These are phyloP conservation scores for Diaporthe destruens DNA, from an alignment of 2,329 filamentous ascomycete genomes.

Conservation along the genomic window DNA sequence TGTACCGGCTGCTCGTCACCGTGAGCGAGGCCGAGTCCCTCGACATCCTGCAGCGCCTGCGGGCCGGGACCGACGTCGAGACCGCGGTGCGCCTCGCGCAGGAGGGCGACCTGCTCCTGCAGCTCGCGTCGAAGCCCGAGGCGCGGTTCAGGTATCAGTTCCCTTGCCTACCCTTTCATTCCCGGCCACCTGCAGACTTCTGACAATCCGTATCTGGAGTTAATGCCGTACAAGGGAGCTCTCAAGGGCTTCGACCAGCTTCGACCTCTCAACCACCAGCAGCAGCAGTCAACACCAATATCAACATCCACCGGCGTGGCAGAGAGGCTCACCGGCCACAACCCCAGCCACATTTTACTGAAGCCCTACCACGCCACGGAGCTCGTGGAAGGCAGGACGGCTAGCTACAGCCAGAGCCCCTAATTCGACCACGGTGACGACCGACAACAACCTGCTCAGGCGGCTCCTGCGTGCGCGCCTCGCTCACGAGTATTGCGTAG, in stretches of 20 bases:
- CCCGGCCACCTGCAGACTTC: conserved; percentile 8
- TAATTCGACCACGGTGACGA: neutral
- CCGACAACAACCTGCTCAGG: conserved; percentile 7
- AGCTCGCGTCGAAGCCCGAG: conserved; percentile 8
- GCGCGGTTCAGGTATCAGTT: conserved; percentile 16
- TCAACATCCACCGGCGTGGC: neutral
- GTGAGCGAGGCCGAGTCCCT: conserved; percentile 8
- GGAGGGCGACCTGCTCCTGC: conserved; percentile 17
- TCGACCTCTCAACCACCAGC: neutral
- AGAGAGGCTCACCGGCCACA: too few species aligned
- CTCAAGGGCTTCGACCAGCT: neutral
- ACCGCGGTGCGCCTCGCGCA: neutral
- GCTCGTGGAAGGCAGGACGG: neutral
- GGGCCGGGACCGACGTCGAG: conserved; percentile 2
- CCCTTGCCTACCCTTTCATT: conserved; percentile 19
- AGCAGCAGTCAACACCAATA: too few species aligned
- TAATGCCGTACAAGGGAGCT: neutral
- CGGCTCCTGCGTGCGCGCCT: conserved; percentile 1
- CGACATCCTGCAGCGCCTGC: conserved; percentile 19
- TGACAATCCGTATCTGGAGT: conserved; percentile 28
- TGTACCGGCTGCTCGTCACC: conserved; percentile 10
- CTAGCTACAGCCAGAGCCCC: neutral
- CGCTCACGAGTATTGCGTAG: conserved; percentile 3
- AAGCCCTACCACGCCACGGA: conserved; percentile 14
- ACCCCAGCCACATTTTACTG: neutral